These are phyloP conservation scores for Aspergillus diversus DNA, from an alignment of 495 filamentous ascomycete species.

Conservation along the genomic window DNA sequence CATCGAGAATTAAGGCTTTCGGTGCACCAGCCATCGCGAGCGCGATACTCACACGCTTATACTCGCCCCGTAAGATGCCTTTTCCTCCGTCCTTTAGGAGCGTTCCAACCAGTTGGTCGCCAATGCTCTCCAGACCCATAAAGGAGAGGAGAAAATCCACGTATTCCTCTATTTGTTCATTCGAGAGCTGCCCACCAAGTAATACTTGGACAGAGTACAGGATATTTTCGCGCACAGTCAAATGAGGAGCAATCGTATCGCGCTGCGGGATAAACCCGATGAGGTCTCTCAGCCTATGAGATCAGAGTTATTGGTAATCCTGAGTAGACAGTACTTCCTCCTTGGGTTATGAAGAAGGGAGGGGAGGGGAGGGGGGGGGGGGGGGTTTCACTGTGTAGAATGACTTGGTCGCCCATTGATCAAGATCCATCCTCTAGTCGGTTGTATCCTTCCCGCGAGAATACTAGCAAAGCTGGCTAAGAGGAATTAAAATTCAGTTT, in stretches of 20 bases:
- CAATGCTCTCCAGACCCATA: conserved; percentile 53
- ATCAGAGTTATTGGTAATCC: not conserved
- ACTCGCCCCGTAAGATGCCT: conserved; percentile 79
- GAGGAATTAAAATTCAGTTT: not conserved
- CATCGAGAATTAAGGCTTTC: conserved; percentile 73
- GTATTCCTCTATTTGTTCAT: conserved; percentile 41
- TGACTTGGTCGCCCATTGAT: not conserved
- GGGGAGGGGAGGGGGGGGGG: not conserved
- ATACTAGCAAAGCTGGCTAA: conserved; percentile 8
- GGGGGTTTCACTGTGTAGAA: not conserved
- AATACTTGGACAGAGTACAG: conserved; percentile 56
- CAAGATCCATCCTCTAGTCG: not conserved
- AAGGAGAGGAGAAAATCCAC: conserved; percentile 50
- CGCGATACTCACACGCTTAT: conserved; percentile 56
- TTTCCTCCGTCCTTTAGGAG: conserved; percentile 54
- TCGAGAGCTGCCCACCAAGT: conserved; percentile 24
- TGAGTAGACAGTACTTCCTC: too few species aligned
- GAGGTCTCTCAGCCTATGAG: conserved; percentile 7
- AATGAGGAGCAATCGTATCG: conserved; percentile 51
- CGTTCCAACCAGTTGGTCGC: conserved; percentile 71
- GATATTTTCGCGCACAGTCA: conserved; percentile 58
- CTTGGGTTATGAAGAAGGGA: too few species aligned
- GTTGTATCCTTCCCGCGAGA: not conserved
- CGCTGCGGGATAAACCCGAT: conserved; percentile 61
- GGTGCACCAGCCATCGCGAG: conserved; percentile 65